A percentile compares a stretch with the other conserved stretches of the same genome.
phyloP scores from a whole-genome alignment of 2,329 filamentous ascomycete genomes.

The Neonectria ditissima region DNA sequence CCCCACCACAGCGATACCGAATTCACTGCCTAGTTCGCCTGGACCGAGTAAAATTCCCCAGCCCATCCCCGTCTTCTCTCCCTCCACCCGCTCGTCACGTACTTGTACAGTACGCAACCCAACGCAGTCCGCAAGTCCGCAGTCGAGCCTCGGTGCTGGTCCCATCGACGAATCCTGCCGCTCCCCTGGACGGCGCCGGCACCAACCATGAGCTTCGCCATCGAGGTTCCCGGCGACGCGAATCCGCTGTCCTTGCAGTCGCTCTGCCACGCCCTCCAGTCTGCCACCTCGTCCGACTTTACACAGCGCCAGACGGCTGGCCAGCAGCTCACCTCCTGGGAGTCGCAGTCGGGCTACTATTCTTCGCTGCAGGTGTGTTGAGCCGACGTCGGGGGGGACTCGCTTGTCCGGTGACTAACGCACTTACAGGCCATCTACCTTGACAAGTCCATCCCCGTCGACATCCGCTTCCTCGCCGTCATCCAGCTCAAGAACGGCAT shows the following conservation, averaged over 20 bases:
- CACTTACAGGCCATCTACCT: constrained; percentile 78
- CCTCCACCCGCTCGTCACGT: constrained; percentile 29
- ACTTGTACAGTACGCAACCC: constrained; percentile 6
- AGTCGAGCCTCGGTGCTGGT: constrained; percentile 14
- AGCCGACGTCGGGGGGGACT: not conserved
- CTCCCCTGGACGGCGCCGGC: constrained; percentile 37
- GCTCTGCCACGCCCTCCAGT: constrained; percentile 73
- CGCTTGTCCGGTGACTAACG: constrained; percentile 27
- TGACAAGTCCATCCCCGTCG: constrained; percentile 78
- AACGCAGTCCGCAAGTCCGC: constrained; percentile 11
- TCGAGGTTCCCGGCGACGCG: constrained; percentile 86
- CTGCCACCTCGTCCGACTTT: constrained; percentile 72
- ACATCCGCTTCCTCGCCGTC: constrained; percentile 88
- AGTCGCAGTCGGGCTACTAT: constrained; percentile 74
- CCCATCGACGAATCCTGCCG: constrained; percentile 27
- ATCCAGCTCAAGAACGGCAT: constrained; percentile 98
- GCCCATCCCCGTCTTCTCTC: constrained; percentile 18
- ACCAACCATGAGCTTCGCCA: constrained; percentile 72
- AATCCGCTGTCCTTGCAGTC: constrained; percentile 74
- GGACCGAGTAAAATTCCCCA: constrained; percentile 28
- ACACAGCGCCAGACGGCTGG: constrained; percentile 74
- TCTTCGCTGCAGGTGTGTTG: constrained; percentile 72
- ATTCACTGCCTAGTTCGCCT: constrained; percentile 26
- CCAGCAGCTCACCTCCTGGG: constrained; percentile 79
- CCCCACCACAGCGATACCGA: constrained; percentile 30